Evolutionary conservation across 495 filamentous ascomycete species (phyloP), one percentile per base, ranked within the genome.

Genomic region (Cryomyces antarcticus): DNA sequence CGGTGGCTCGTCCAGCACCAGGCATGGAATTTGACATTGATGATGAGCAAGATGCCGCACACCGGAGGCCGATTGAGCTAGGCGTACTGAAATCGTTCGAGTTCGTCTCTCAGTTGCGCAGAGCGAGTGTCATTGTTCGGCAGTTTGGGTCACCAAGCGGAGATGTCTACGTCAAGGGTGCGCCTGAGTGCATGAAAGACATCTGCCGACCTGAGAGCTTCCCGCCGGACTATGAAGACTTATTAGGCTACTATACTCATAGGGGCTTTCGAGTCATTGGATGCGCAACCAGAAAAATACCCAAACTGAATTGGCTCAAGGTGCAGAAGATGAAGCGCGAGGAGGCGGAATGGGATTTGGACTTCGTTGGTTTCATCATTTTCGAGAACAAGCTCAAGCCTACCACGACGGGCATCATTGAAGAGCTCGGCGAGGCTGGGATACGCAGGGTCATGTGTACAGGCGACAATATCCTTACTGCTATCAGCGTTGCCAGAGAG

Each of bases 371-470:
- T 12, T 96, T 99, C 57, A 96, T 96, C 51, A 77, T 99, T 30
- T 99, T 99, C 55, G 88, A 99, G 58, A 99, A 99, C 54, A 99
- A 96, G 62, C 59, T 99, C 48, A 99, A 99, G 58, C 73, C 78
- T 13, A 79, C 69, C 31, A 94, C 86, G 5, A 63, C 78, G 4
- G 63, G 65, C 3, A 77, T 92, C 29, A 76, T 99, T 37, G 64
- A 78, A 33, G 84, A 95, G 57, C 71, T 99, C n/a, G 72, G 72
- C 9, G 62, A 77, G 38, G 88, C 92, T 7, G 78, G 78, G 28
- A 94, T 99, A 49, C 77, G 83, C 28, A 81, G 78, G 31, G 74
- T 94, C 42, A 99, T 99, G 92, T 93, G 89, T 49, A 99, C 92
- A 0, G 92, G 92, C 40, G 92, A 99, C 63, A 99, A 99, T 46